Percentiles rank a stretch among this genome's conserved stretches.
These are phyloP conservation scores for Nigrograna mackinnonii DNA, from an alignment of 2,329 filamentous ascomycete genomes.

Conservation along the genomic window DNA sequence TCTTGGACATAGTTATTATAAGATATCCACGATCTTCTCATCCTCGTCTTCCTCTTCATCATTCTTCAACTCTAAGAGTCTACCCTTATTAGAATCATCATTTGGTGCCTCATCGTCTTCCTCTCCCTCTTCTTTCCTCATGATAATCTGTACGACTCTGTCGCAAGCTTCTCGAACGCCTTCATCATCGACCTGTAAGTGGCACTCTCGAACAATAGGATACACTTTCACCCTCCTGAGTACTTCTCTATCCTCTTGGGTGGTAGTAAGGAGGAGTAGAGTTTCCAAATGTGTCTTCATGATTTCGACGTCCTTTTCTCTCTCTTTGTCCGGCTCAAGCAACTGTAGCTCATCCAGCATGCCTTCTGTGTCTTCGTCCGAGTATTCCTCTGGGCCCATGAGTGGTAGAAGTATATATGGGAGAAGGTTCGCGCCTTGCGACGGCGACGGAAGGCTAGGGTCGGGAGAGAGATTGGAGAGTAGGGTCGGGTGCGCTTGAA, in stretches of 20 bases:
- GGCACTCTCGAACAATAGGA: constrained; percentile 84
- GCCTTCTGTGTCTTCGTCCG: constrained; percentile 79
- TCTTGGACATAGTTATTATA: too few relatives aligned
- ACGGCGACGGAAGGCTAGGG: constrained; percentile 44
- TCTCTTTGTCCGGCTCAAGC: constrained; percentile 83
- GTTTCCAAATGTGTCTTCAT: constrained; percentile 90
- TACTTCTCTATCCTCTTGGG: constrained; percentile 71
- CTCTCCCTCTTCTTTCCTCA: constrained; percentile 73
- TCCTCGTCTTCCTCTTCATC: constrained; percentile 35
- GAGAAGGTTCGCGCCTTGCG: constrained; percentile 76
- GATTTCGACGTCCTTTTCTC: constrained; percentile 76
- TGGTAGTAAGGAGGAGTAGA: constrained; percentile 79
- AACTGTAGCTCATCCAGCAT: constrained; percentile 93
- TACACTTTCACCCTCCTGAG: constrained; percentile 83
- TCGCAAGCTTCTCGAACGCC: constrained; percentile 84
- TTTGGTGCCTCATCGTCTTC: constrained; percentile 47
- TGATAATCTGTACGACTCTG: constrained; percentile 84
- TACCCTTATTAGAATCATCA: constrained; percentile 21
- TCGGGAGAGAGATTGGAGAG: constrained; percentile 51
- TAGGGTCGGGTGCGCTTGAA: constrained; percentile 71
- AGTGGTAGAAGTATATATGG: constrained; percentile 89
- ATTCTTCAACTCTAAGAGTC: constrained; percentile 29
- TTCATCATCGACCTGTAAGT: constrained; percentile 76
- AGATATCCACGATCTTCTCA: constrained; percentile 40
- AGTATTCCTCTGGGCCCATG: constrained; percentile 84